Evolutionary conservation across 2,329 filamentous ascomycete species (phyloP), one percentile per base, ranked within the genome.

Genomic region (Berkeleyomyces basicola): DNA sequence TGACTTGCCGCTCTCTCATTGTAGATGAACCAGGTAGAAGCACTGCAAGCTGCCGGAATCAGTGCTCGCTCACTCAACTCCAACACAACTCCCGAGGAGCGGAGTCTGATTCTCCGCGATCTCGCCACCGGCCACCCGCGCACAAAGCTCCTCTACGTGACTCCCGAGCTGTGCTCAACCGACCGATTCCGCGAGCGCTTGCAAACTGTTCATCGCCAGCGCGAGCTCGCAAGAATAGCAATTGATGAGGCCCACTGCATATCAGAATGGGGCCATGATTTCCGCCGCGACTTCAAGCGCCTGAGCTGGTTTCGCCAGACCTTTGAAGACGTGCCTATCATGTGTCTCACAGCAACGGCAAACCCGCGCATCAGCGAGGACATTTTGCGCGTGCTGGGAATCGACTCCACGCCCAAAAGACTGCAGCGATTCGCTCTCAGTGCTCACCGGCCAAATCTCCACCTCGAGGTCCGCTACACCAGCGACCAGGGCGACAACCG

Each of bases 221-320:
- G 82, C 63, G 89, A 96, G 73, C 81, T 97, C n/a, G 86, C 87
- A 7, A 83, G 92, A 11, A 83, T 97, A 66, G 92, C 88, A 58
- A 85, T 97, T 63, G 92, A 97, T 70, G 92, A 97, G 74, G 92
- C 92, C 1, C 92, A 97, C 72, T 97, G 92, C 72, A 95, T 97
- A 68, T 95, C 89, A 33, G 91, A 96, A 83, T 96, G 92, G 92
- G 92, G 92, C 1, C 91, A 97, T 71, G 92, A 97, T 72, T 97
- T 97, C 71, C 86, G 92, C n/a, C 88, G 86, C 43, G 88, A 90
- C 63, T 97, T 96, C 74, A 90, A 93, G 70, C 82, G 86, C 23
- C 79, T 97, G 5, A 85, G 82, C 1, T 96, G 89, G 84, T 93
- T 97, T 76, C 86, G 88, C 67, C 79, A 83, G 58, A 84, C 84